Base-by-base conservation (phyloP, 2,329 filamentous ascomycete species). In the Cercospora zeina region DNA sequence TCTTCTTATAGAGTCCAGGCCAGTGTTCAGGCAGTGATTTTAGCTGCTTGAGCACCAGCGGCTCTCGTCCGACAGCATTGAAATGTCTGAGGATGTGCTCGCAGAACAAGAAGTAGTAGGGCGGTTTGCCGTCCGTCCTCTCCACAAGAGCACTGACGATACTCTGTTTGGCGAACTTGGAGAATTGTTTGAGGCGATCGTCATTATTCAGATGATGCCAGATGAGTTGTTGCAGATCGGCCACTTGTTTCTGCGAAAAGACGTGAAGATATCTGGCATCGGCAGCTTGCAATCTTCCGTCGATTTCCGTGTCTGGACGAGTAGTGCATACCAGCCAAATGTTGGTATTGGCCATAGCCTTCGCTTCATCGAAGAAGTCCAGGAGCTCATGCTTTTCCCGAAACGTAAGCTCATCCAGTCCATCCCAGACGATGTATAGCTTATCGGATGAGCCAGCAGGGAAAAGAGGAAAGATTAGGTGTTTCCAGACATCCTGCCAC, bases 401-500 rank as follows among this genome's bases (percentile, higher is more conserved):
- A 13, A 51, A 59, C 1, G 14, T 16, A 24, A 59, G 56, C 45
- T 59, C 56, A 24, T 59, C 45, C 10, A 59, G 45, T 10, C 56
- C 56, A 31, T 59, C 56, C 56, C 56, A 59, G 16, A 59, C 30
- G 33, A 59, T 59, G 19, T 53, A 39, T 21, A 59, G 45, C 56
- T 37, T 50, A 11, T 16, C 56, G 27, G 42, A 24, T 14, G 56
- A 50, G 24, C 45, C 56, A 14, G 27, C 45, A 9, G 31, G 56
- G 24, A 59, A 59, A 2, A 59, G 56, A 24, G 56, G 56, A 21
- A 16, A 33, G 10, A 59, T 16, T 4, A 59, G 24, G n/a, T 59
- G 30, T n/a, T 27, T 51, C 56, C 56, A 53, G 42, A 59, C 34
- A 30, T 50, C 34, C 33, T 59, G 42, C 56, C 56, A 59, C 7